Evolutionary conservation across 805 yeast species (phyloP), one percentile per base, ranked within the genome.

Genomic region (Saccharomycopsis fodiens): DNA sequence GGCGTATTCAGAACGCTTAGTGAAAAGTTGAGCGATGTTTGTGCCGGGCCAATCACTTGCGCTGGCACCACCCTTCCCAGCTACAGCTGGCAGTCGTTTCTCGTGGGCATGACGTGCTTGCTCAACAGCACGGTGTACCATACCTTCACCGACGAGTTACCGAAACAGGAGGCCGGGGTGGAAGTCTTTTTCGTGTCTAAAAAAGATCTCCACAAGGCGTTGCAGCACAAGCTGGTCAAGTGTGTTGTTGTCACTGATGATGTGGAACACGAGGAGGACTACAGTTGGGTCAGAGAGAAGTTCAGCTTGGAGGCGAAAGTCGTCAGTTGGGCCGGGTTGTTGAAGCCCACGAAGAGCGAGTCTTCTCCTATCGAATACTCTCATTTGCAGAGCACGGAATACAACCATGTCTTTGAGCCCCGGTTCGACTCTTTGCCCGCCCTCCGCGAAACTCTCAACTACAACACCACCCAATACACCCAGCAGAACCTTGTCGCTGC

Each of bases 381-480:
- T 16, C 36, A 45, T 17, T 29, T n/a, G n/a, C 32, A 41, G 29
- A 30, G 35, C n/a, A 27, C 40, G 17, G 30, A 37, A 13, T 46
- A 35, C 38, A 50, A 50, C 32, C 40, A 42, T 19, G 15, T 7
- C 10, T 42, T 42, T 30, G 29, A 35, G n/a, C 34, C 40, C 12
- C 22, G 27, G 10, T 46, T 36, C 37, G 52, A 50, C 30, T 38
- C 41, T n/a, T 36, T 41, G n/a, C 44, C 41, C 17, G 50, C 46
- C 2, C 31, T 51, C 15, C 39, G 25, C 13, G 54, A 51, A 23
- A 51, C 54, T 7, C n/a, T 42, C 13, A 51, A 46, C 38, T 51
- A 34, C 42, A 51, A 45, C 23, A 51, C 54, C 16, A 39, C 35
- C n/a, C 23, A 10, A 5, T 51, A 44, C 41, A 41, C 52, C 7